phyloP scores from a whole-genome alignment of 495 filamentous ascomycete genomes.

The Aspergillus asperescens region DNA sequence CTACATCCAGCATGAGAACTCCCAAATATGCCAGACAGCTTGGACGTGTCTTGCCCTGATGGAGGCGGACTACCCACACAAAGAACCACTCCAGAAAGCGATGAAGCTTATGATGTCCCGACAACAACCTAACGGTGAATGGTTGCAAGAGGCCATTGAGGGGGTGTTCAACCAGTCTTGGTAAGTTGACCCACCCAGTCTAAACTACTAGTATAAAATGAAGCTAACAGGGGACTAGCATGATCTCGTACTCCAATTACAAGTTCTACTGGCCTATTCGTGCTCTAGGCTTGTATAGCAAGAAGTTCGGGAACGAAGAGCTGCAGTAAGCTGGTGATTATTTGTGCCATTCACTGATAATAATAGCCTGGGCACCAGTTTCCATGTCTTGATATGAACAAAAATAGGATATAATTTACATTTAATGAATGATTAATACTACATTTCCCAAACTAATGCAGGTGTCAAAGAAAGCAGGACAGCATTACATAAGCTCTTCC shows the following conservation, averaged over 20 bases:
- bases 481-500: slow-evolving; percentile 6
- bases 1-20: slow-evolving; percentile 57
- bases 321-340: slow-evolving; percentile 25
- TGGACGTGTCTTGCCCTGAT: slow-evolving; percentile 85
- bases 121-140: slow-evolving; percentile 85
- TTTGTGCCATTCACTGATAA: not conserved
- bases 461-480: not conserved
- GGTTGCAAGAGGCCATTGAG: slow-evolving; percentile 92
- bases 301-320: slow-evolving; percentile 62
- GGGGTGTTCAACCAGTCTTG: slow-evolving; percentile 99
- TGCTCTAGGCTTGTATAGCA: slow-evolving; percentile 82
- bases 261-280: slow-evolving; percentile 96
- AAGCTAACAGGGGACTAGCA: slow-evolving; percentile 62
- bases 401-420: not conserved
- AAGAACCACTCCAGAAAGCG: slow-evolving; percentile 64
- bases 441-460: not conserved
- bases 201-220: slow-evolving; percentile 53
- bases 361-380: not conserved
- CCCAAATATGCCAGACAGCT: slow-evolving; percentile 88
- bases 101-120: slow-evolving; percentile 78
- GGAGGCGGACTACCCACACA: slow-evolving; percentile 77
- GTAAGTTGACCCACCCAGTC: slow-evolving; percentile 37
- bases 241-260: slow-evolving; percentile 99
- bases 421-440: not conserved
- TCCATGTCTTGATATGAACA: not conserved